A percentile compares a stretch with the other conserved stretches of the same genome.
These are phyloP conservation scores for Falciphora oryzae DNA, from an alignment of 2,329 filamentous ascomycete species.

Conservation along the genomic window DNA sequence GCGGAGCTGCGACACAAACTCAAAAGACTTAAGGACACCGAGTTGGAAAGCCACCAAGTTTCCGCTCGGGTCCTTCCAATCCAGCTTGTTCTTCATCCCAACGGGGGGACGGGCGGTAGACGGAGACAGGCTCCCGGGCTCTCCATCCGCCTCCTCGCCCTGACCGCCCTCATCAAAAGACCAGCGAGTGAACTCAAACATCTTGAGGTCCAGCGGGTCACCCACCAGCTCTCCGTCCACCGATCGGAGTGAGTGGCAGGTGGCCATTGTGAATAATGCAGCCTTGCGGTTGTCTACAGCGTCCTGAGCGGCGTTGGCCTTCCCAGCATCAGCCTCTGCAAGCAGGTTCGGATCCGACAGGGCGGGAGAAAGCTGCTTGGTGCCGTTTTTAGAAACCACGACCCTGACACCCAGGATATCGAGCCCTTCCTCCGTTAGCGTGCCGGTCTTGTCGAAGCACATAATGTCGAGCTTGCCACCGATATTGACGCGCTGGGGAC, in stretches of 20 bases:
- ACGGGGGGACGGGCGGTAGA: slow-evolving; percentile 80
- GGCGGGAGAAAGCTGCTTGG: slow-evolving; percentile 69
- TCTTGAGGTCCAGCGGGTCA: slow-evolving; percentile 92
- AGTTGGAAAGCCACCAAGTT: slow-evolving; percentile 63
- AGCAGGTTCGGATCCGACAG: slow-evolving; percentile 49
- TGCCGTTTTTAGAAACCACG: slow-evolving; percentile 37
- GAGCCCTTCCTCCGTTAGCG: slow-evolving; percentile 89
- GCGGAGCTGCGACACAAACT: slow-evolving; percentile 89
- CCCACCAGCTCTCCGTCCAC: slow-evolving; percentile 87
- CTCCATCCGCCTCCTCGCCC: slow-evolving; percentile 40
- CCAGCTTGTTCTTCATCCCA: slow-evolving; percentile 19
- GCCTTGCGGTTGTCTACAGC: slow-evolving; percentile 40
- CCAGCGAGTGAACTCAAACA: slow-evolving; percentile 97
- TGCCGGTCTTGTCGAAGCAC: slow-evolving; percentile 99
- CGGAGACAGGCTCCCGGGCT: slow-evolving; percentile 62
- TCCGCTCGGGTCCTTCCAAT: slow-evolving; percentile 16
- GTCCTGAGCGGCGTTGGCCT: slow-evolving; percentile 21
- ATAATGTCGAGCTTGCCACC: slow-evolving; percentile 93
- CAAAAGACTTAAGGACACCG: slow-evolving; percentile 84
- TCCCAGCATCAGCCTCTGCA: slow-evolving; percentile 20
- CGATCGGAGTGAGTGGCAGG: slow-evolving; percentile 83
- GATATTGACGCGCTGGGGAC: slow-evolving; percentile 93
- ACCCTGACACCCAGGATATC: slow-evolving; percentile 87
- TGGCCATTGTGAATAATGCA: slow-evolving; percentile 91
- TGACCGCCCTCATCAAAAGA: slow-evolving; percentile 83